A percentile compares a stretch with the other conserved stretches of the same genome.
Conservation (phyloP, 2,329 filamentous ascomycete species). For the Massarina eburnea region DNA sequence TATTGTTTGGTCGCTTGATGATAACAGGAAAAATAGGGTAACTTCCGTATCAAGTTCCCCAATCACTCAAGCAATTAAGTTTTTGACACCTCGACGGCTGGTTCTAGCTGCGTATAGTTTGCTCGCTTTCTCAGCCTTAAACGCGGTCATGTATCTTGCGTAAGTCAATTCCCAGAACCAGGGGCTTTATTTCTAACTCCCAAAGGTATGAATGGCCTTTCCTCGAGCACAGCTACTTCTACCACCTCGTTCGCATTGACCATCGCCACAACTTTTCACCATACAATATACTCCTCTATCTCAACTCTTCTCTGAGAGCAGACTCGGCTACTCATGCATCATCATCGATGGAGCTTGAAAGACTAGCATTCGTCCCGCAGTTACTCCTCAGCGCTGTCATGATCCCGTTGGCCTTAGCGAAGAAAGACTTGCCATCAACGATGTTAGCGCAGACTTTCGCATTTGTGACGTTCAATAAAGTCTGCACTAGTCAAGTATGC, state of each 20-base stretch:
- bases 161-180: slow-evolving; percentile 47
- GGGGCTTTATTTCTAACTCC: slow-evolving; percentile 2
- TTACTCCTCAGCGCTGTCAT: slow-evolving; percentile 75
- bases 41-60: slow-evolving; percentile 19
- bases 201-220: slow-evolving; percentile 76
- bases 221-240: slow-evolving; percentile 85
- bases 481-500: slow-evolving; percentile 92
- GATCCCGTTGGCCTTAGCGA: slow-evolving; percentile 75
- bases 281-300: slow-evolving; percentile 89
- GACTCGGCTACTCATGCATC: slow-evolving; percentile 31
- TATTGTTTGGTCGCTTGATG: slow-evolving; percentile 79
- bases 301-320: slow-evolving; percentile 65
- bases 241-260: slow-evolving; percentile 90
- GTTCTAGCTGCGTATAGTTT: slow-evolving; percentile 66
- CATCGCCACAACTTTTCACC: slow-evolving; percentile 98
- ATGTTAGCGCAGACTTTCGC: slow-evolving; percentile 97
- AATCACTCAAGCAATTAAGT: slow-evolving; percentile 19
- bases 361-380: slow-evolving; percentile 86
- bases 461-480: slow-evolving; percentile 98
- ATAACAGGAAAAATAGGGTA: slow-evolving; percentile 33
- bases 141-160: slow-evolving; percentile 75
- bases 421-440: slow-evolving; percentile 75
- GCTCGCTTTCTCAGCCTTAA: slow-evolving; percentile 71
- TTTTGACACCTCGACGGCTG: slow-evolving; percentile 50
- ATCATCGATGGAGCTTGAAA: slow-evolving; percentile 62